A percentile compares a stretch with the other conserved stretches of the same genome.
These are phyloP conservation scores for Colletotrichum australisinense DNA, from an alignment of 2,329 filamentous ascomycete genomes.

Conservation along the genomic window DNA sequence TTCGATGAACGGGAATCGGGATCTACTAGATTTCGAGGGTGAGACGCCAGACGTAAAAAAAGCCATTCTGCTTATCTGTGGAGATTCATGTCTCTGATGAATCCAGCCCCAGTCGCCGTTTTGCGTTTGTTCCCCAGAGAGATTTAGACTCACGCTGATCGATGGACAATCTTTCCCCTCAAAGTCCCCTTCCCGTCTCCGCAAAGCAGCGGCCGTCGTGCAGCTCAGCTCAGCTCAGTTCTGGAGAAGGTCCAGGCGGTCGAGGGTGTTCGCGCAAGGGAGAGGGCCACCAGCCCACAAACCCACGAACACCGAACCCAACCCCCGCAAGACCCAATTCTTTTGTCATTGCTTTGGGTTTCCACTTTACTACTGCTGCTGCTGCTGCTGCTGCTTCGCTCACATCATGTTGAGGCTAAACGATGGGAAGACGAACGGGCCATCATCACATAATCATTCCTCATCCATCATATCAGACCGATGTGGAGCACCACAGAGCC, in stretches of 20 bases:
- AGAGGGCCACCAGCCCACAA: too few species aligned
- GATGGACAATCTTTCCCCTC: not conserved
- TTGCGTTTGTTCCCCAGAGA: not conserved
- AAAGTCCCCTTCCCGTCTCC: not conserved
- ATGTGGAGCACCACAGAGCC: constrained; percentile 8
- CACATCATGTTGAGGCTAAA: not conserved
- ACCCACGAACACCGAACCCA: not conserved
- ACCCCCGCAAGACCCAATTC: not conserved
- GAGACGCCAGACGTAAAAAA: not conserved
- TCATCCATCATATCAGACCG: constrained; percentile 5
- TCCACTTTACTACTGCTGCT: not conserved
- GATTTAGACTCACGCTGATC: not conserved
- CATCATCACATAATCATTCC: not conserved
- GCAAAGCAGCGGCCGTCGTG: not conserved
- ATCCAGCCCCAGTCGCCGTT: constrained; percentile 1
- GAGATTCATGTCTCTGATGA: not conserved
- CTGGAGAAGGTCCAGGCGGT: not conserved
- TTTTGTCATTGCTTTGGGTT: not conserved
- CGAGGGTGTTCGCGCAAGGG: not conserved
- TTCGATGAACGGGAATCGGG: not conserved
- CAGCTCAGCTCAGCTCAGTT: not conserved
- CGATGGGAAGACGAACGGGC: not conserved
- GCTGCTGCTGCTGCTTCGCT: constrained; percentile 4
- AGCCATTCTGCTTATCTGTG: not conserved
- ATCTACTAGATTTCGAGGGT: not conserved